A percentile compares a stretch with the other conserved stretches of the same genome.
phyloP scores from a whole-genome alignment of 371 early-diverging fungal species.

The Zopfochytrium polystomum region DNA sequence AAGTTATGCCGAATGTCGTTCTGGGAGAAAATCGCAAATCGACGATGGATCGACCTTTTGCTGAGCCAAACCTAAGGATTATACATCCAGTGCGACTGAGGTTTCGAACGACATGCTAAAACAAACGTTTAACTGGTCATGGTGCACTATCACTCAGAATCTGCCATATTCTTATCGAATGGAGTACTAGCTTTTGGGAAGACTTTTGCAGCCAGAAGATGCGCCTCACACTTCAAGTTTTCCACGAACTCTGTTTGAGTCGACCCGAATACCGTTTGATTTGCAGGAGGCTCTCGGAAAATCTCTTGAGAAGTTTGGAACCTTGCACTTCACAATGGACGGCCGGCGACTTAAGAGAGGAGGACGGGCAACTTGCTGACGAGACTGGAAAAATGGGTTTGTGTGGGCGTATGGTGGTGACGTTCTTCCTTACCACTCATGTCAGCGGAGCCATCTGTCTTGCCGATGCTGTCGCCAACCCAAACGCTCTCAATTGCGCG shows the following conservation, averaged over 20 bases:
- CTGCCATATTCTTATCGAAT: slow-evolving; percentile 43
- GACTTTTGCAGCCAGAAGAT: slow-evolving; percentile 41
- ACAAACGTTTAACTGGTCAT: background rate
- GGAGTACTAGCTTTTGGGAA: slow-evolving; percentile 37
- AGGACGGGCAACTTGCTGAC: background rate
- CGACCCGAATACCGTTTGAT: slow-evolving; percentile 34
- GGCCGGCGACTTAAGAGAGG: background rate
- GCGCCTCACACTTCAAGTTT: slow-evolving; percentile 42
- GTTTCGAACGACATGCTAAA: slow-evolving; percentile 7
- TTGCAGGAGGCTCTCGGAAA: slow-evolving; percentile 32
- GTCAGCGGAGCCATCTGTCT: slow-evolving; percentile 16
- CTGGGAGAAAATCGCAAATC: slow-evolving; percentile 5
- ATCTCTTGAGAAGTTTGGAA: slow-evolving; percentile 25
- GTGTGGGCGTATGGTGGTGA: slow-evolving; percentile 19
- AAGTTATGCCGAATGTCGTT: too few relatives aligned
- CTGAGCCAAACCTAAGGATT: too few relatives aligned
- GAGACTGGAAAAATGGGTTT: background rate
- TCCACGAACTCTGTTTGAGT: slow-evolving; percentile 32
- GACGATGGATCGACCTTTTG: too few relatives aligned
- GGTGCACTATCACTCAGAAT: slow-evolving; percentile 19
- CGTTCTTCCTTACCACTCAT: slow-evolving; percentile 33
- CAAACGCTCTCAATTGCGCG: too few relatives aligned
- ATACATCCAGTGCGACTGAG: slow-evolving; percentile 37
- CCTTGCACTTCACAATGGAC: slow-evolving; percentile 10
- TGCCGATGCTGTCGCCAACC: too few relatives aligned